Evolutionary conservation across 2,329 filamentous ascomycete species (phyloP), one percentile per base, ranked within the genome.

Genomic region (Triangularia verruculosa): DNA sequence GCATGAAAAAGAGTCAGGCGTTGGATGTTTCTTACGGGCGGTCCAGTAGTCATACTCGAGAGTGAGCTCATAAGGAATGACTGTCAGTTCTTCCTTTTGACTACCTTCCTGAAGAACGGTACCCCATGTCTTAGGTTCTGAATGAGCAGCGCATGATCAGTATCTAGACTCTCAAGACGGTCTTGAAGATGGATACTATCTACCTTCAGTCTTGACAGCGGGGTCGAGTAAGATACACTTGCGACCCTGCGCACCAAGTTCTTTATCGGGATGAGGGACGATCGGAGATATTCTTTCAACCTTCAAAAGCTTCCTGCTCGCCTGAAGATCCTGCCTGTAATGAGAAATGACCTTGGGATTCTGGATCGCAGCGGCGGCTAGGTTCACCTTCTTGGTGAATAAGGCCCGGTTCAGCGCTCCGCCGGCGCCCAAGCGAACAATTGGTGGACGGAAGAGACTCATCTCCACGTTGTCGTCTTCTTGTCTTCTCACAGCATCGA

Each of bases 11-110:
- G 17, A 3, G 3, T 25, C 4, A 13, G 12, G 24, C n/a, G 8
- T 12, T 6, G 12, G 27, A 54, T 28, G 15, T 22, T 39, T 74
- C 83, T 69, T 82, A 91, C 90, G 81, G 74, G 96, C 94, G 58
- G 82, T 89, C 92, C 93, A 98, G 77, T 93, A 89, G 70, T 90
- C 84, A 77, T 99, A 99, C 69, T 89, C 86, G 64, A 98, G 82
- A 34, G 85, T 79, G 63, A 98, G 77, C 65, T 90, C 83, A 75
- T 89, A 97, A 1, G 92, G 89, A 1, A 93, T 79, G 32, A 98
- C 76, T 17, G 83, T 83, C 28, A 97, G 77, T 52, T 91, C 86
- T 27, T 89, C 84, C 59, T 82, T 80, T 67, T 89, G 81, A 4
- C 93, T 85, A 32, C 92, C 86, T 67, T 91, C 86, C 64, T 80